These are phyloP conservation scores for Ophiostoma ulmi DNA, from an alignment of 2,329 filamentous ascomycete genomes.

Conservation along the genomic window DNA sequence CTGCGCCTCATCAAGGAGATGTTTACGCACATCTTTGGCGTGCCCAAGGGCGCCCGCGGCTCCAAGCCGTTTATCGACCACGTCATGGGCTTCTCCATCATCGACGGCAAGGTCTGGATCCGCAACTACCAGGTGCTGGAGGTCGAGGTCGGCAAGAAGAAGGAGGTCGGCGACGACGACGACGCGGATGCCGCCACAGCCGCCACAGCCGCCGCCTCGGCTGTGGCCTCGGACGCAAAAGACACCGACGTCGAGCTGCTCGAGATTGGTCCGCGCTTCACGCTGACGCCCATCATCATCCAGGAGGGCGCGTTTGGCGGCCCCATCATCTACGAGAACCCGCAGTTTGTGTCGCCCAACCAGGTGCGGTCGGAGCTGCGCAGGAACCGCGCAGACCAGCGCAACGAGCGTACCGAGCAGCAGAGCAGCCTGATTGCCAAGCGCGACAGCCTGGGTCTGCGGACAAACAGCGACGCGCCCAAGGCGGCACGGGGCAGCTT, in stretches of 20 bases:
- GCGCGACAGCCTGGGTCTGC: conserved; percentile 70
- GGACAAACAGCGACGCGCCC: conserved; percentile 58
- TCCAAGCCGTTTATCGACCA: conserved; percentile 96
- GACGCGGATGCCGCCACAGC: no score
- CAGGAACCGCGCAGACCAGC: conserved; percentile 67
- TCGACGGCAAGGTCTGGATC: conserved; percentile 93
- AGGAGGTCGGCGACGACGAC: conserved; percentile 33
- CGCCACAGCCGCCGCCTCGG: conserved; percentile 53
- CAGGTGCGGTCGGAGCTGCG: conserved; percentile 80
- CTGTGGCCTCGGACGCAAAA: conserved; percentile 30
- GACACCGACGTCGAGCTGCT: conserved; percentile 77
- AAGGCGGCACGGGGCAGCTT: conserved; percentile 59
- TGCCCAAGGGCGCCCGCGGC: conserved; percentile 80
- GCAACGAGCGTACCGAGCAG: conserved; percentile 71
- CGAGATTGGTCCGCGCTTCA: conserved; percentile 90
- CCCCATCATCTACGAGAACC: conserved; percentile 96
- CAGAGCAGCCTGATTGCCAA: conserved; percentile 66
- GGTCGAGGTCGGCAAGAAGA: conserved; percentile 56
- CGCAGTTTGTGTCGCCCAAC: conserved; percentile 94
- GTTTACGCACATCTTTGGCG: conserved; percentile 83
- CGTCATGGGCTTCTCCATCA: conserved; percentile 85
- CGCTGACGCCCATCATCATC: conserved; percentile 90
- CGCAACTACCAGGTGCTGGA: conserved; percentile 91
- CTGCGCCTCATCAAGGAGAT: conserved; percentile 83
- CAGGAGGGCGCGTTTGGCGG: conserved; percentile 93